Percentiles rank a stretch among this genome's conserved stretches.
These are phyloP conservation scores for Leishmania major DNA, from an alignment of 208 protist species.

Conservation along the genomic window DNA sequence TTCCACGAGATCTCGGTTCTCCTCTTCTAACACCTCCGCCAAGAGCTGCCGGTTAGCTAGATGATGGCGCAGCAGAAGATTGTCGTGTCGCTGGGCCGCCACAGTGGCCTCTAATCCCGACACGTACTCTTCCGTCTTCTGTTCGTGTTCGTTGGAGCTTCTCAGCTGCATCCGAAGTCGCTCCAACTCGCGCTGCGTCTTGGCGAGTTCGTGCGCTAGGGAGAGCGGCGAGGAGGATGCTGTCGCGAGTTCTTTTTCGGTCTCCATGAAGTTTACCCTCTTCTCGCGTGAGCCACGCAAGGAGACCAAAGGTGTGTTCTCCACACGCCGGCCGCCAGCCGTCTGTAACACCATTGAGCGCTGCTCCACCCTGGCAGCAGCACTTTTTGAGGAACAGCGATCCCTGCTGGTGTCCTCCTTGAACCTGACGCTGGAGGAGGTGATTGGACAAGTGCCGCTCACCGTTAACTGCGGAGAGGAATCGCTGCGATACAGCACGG, in stretches of 20 bases:
- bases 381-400: not conserved
- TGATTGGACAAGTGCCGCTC: not conserved
- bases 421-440: not conserved
- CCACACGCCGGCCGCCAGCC: not conserved
- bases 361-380: not conserved
- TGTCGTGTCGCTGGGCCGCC: slow-evolving; percentile 13
- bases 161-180: not conserved
- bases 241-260: not conserved
- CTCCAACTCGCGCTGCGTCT: not conserved
- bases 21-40: slow-evolving; percentile 13
- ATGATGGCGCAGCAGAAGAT: slow-evolving; percentile 12
- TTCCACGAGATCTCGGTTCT: slow-evolving; percentile 10
- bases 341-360: not conserved
- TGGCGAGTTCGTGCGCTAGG: not conserved
- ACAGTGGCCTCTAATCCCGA: not conserved
- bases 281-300: not conserved
- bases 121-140: slow-evolving; percentile 2
- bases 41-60: slow-evolving; percentile 20
- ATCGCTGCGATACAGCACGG: not conserved
- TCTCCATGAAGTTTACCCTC: not conserved
- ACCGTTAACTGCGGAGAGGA: not conserved
- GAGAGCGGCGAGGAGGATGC: not conserved
- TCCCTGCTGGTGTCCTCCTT: not conserved
- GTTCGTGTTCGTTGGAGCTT: not conserved
- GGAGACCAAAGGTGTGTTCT: not conserved